phyloP scores from a whole-genome alignment of 257 asterid species.

The Verbena officinalis region DNA sequence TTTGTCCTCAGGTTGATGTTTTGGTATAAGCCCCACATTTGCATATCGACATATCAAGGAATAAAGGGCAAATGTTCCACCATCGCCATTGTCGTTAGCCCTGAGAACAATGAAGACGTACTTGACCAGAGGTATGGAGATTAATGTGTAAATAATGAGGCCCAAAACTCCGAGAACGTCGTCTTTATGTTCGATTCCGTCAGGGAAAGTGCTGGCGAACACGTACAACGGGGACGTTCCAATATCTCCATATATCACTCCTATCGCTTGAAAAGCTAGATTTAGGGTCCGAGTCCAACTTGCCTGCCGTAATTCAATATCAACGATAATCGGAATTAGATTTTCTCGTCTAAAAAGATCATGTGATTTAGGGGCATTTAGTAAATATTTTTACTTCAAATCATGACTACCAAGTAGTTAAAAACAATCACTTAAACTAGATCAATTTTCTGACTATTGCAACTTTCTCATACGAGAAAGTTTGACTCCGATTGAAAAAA shows the following conservation, averaged over 20 bases:
- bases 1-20: conserved; percentile 64
- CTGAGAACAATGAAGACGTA: conserved; percentile 67
- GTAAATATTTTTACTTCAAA: too few species aligned
- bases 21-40: conserved; percentile 66
- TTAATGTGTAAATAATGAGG: conserved; percentile 68
- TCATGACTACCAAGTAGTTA: too few species aligned
- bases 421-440: too few species aligned
- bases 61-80: conserved; percentile 82
- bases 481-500: too few species aligned
- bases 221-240: conserved; percentile 90
- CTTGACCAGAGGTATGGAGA: conserved; percentile 67
- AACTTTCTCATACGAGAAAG: too few species aligned
- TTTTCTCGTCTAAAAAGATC: too few species aligned
- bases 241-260: conserved; percentile 79
- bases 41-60: conserved; percentile 77
- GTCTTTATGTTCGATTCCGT: conserved; percentile 41
- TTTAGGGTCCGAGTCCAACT: conserved; percentile 54
- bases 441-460: too few species aligned
- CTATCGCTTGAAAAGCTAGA: conserved; percentile 76
- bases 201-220: conserved; percentile 51
- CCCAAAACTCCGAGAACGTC: conserved; percentile 68
- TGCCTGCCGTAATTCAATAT: conserved; percentile 10
- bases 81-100: conserved; percentile 87
- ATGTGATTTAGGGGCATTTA: too few species aligned
- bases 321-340: too few species aligned